Conservation (phyloP, 176 grass and related monocot genomes). For the Musa acuminata region DNA sequence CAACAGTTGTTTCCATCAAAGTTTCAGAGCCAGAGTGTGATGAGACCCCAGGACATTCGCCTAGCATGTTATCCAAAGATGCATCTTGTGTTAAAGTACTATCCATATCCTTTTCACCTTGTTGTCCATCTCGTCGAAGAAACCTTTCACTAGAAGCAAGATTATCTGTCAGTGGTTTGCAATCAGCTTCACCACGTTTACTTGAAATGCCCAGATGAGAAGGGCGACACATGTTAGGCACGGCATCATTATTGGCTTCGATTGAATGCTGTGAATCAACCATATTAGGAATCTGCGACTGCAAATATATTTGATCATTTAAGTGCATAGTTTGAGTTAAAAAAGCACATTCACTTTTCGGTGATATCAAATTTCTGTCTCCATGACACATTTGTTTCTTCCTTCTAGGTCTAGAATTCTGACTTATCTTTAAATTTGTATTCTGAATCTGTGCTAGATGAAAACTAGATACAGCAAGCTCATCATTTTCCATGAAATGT, state of each 20-base stretch:
- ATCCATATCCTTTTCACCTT: constrained; percentile 39
- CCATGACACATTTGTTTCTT: constrained; percentile 21
- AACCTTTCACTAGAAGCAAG: constrained; percentile 15
- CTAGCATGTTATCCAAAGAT: constrained; percentile 22
- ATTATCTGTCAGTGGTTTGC: constrained; percentile 7
- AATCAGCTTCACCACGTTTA: constrained; percentile 11
- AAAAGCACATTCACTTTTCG: constrained; percentile 22
- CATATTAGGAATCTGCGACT: constrained; percentile 13
- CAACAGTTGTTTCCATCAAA: constrained; percentile 24
- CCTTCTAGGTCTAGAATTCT: constrained; percentile 14
- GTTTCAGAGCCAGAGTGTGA: constrained; percentile 22
- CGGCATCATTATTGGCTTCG: constrained; percentile 13
- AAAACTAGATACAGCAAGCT: constrained; percentile 29
- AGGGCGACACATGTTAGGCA: constrained; percentile 21
- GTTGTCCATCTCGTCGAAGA: constrained; percentile 27
- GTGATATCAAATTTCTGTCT: constrained; percentile 32
- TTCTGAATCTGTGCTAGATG: constrained; percentile 25
- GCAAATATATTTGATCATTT: constrained; percentile 20
- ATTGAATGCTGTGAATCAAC: constrained; percentile 25
- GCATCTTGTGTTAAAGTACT: constrained; percentile 48
- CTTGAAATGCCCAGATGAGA: constrained; percentile 10
- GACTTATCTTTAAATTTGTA: constrained; percentile 25
- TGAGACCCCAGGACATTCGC: constrained; percentile 29
- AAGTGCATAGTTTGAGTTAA: constrained; percentile 18
- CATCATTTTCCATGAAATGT: constrained; percentile 36